Evolutionary conservation across 1,284 basidiomycete genomes (phyloP), one percentile per base, ranked within the genome.

Genomic region (Schizopora paradoxa): DNA sequence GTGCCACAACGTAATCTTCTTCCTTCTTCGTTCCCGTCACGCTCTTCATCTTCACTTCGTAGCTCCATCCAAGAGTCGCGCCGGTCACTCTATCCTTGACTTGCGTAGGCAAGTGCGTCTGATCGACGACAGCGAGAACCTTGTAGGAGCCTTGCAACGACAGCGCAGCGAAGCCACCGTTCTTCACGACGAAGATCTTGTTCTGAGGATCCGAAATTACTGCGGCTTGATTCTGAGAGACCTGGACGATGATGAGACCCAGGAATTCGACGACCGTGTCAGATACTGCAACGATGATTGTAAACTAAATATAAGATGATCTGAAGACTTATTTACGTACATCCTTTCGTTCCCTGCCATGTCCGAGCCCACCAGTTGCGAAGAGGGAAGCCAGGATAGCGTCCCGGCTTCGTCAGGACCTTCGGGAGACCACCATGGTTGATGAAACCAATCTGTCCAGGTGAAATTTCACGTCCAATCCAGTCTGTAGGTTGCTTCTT

Each of bases 161-260:
- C 55, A 79, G 82, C 1, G 86, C 77, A n/a, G 82, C 82, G 53
- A 87, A 86, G 11, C 84, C 83, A 34, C 77, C 68, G 55, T 86
- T 84, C 63, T 80, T 84, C 53, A 88, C 68, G n/a, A 88, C 82
- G 56, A 88, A 87, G 25, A 89, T 76, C 25, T 77, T 80, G 53
- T 89, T 89, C 68, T 84, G 82, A 33, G 86, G 86, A 57, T 89
- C 83, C 2, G 79, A 84, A 27, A 88, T 69, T 27, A 88, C 83
- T 1, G 86, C 84, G 5, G 82, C 84, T 66, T 82, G 79, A 55
- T 88, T 88, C 67, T 88, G 85, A 1, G 83, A 82, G 27, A 87
- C 85, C 58, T 89, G 86, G 1, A 89, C 84, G 18, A 86, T 72
- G 0, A 83, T 87, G 47, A 89, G 64, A 47, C 86, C 86, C 43